Evolutionary conservation across 371 early-diverging fungal species (phyloP).

Genomic region (Saksenaea oblongispora): DNA sequence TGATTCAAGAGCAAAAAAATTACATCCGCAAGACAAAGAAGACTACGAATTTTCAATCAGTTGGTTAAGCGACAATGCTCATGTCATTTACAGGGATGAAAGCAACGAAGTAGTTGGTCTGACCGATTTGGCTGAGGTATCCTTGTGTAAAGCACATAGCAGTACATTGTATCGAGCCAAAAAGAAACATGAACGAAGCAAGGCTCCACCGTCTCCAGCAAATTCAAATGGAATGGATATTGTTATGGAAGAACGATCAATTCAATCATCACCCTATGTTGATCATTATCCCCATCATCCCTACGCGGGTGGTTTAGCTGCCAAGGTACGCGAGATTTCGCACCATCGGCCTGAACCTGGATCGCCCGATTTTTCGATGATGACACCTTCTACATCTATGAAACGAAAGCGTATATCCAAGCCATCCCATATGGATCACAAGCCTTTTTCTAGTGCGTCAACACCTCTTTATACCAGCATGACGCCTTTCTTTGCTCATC

Average conservation of each 20-base stretch:
- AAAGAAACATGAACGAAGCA: conserved; percentile 41
- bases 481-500: conserved; percentile 16
- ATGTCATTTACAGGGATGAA: conserved; percentile 41
- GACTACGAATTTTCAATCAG: conserved; percentile 49
- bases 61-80: conserved; percentile 49
- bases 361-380: conserved; percentile 28
- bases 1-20: conserved; percentile 52
- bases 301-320: conserved; percentile 31
- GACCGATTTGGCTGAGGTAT: conserved; percentile 38
- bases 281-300: conserved; percentile 19
- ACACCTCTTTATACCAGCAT: conserved; percentile 34
- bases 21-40: conserved; percentile 38
- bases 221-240: conserved; percentile 32
- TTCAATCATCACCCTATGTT: conserved; percentile 12
- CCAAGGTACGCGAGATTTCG: conserved; percentile 39
- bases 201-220: conserved; percentile 48
- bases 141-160: conserved; percentile 56
- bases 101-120: conserved; percentile 31
- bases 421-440: conserved; percentile 9
- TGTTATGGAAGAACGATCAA: conserved; percentile 1
- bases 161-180: conserved; percentile 53
- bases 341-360: conserved; percentile 16
- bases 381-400: conserved; percentile 8
- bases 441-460: conserved; percentile 34
- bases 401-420: conserved; percentile 17